phyloP scores from a whole-genome alignment of 371 early-diverging fungal genomes.

The Saksenaea oblongispora region DNA sequence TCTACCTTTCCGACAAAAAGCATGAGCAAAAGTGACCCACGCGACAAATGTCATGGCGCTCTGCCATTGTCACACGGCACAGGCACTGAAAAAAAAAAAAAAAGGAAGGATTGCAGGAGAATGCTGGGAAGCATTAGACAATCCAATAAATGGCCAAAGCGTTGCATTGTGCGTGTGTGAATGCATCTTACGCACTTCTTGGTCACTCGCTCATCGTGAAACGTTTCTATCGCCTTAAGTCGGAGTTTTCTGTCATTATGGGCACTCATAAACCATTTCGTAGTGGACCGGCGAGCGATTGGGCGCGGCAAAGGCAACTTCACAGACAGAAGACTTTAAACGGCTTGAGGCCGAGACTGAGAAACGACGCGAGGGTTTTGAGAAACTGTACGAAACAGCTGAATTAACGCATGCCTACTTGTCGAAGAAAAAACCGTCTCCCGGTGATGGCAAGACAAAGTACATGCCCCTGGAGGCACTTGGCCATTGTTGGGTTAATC shows the following conservation, averaged over 20 bases:
- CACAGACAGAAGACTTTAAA: constrained; percentile 50
- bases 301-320: constrained; percentile 48
- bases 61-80: no score
- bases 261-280: background rate
- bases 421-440: constrained; percentile 56
- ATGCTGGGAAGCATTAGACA: no score
- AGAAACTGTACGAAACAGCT: constrained; percentile 34
- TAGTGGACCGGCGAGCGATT: constrained; percentile 56
- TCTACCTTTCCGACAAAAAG: background rate
- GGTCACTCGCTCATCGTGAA: background rate
- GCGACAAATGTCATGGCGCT: background rate
- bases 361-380: constrained; percentile 32
- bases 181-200: no score
- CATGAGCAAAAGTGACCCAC: background rate
- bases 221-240: background rate
- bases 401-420: constrained; percentile 25
- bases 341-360: constrained; percentile 38
- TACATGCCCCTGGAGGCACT: constrained; percentile 61
- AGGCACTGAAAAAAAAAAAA: background rate
- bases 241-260: background rate
- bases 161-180: background rate
- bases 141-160: background rate
- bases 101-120: background rate
- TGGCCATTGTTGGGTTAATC: constrained; percentile 59
- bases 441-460: constrained; percentile 63